Evolutionary conservation across 108 stramenopile genomes (phyloP), one percentile per base, ranked within the genome.

Genomic region (Pseudonitzschia pungens): DNA sequence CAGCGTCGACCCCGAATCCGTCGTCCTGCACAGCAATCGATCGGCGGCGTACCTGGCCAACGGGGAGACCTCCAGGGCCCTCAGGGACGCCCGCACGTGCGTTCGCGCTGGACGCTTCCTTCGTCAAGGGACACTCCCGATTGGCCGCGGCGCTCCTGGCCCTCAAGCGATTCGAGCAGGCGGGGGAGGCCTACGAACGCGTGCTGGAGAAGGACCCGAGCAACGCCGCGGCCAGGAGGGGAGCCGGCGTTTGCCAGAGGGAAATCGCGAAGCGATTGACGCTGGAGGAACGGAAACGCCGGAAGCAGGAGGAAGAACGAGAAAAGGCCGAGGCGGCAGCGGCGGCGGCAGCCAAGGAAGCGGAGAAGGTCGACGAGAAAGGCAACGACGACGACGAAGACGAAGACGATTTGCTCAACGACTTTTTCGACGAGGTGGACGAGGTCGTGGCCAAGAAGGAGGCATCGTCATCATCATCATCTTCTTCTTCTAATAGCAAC

Each of bases 401-500:
- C 14, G 81, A 53, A 14, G 87, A 87, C 60, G 89, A 91, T 75
- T 72, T 89, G 44, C 68, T 95, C 69, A 84, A 88, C 73, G 94
- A 91, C 72, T 95, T 95, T 57, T 95, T 95, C 70, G 76, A 83
- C 29, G 90, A 95, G 21, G 94, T 95, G 15, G 91, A 95, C 76
- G 83, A 88, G 52, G 94, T 75, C 33, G 74, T 83, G 0, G 74
- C 84, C 42, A 89, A 91, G 44, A 75, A 77, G 48, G 81, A 27
- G 20, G 53, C 40, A 33, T 31, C 85, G n/a, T n/a, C n/a, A n/a
- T n/a, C n/a, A n/a, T n/a, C n/a, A n/a, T n/a, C n/a, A n/a, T n/a
- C n/a, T n/a, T n/a, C n/a, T n/a, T n/a, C n/a, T n/a, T n/a, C n/a
- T n/a, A n/a, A n/a, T n/a, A n/a, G n/a, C n/a, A n/a, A n/a, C n/a